phyloP scores from a whole-genome alignment of 805 yeast species.

The Metschnikowia gelsemii region DNA sequence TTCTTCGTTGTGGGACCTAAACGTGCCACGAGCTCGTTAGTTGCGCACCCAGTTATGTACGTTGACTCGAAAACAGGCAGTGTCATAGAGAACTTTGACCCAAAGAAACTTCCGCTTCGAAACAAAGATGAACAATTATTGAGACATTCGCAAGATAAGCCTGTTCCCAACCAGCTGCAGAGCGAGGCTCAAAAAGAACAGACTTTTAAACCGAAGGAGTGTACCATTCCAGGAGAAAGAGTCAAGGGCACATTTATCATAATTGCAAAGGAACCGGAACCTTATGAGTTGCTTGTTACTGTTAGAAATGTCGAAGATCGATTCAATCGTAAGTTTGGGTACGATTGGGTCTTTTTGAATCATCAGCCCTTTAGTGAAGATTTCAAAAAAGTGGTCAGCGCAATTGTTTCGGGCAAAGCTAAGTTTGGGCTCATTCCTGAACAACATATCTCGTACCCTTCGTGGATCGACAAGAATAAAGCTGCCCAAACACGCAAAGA shows the following conservation, averaged over 20 bases:
- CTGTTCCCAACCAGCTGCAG: conserved; percentile 11
- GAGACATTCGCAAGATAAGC: background rate
- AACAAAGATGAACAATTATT: too few relatives aligned
- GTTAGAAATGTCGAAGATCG: conserved; percentile 26
- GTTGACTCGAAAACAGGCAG: conserved; percentile 18
- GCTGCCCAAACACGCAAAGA: conserved; percentile 29
- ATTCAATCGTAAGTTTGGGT: conserved; percentile 24
- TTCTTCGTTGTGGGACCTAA: background rate
- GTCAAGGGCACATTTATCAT: conserved; percentile 20
- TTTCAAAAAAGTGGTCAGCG: conserved; percentile 19
- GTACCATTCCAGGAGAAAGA: conserved; percentile 13
- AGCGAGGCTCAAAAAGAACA: conserved; percentile 3
- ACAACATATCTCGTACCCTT: conserved; percentile 24
- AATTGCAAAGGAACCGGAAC: conserved; percentile 19
- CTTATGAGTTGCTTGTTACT: conserved; percentile 16
- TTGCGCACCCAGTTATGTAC: conserved; percentile 15
- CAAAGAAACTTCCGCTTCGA: background rate
- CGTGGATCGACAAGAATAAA: conserved; percentile 22
- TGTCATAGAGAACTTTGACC: conserved; percentile 10
- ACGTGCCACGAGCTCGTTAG: background rate
- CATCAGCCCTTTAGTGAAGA: conserved; percentile 25
- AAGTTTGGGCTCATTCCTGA: conserved; percentile 23
- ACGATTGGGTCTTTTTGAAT: conserved; percentile 30
- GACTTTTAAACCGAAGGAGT: conserved; percentile 6
- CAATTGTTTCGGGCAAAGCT: conserved; percentile 23